Conservation (phyloP, 306 rosid species). For the Styphnolobium japonicum region DNA sequence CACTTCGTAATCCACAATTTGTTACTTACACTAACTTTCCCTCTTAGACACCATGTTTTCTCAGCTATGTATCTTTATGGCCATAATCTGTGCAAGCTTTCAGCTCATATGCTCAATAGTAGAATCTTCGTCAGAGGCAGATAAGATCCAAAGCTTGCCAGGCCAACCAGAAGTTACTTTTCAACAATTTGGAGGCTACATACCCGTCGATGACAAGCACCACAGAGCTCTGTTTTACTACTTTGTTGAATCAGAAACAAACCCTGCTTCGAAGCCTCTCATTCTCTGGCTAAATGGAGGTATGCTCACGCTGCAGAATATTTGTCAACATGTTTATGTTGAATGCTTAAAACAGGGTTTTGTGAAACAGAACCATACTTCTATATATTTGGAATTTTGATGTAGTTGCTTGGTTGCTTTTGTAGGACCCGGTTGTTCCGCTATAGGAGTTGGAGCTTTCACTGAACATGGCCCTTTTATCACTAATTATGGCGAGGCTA, state of each 20-base stretch:
- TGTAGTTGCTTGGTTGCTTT: not conserved
- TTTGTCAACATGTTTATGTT: too few relatives aligned
- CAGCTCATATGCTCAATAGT: not conserved
- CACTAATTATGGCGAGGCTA: not conserved
- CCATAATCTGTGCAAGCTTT: slow-evolving; percentile 4
- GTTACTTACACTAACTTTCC: not conserved
- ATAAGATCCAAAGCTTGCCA: slow-evolving; percentile 29
- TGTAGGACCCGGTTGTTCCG: slow-evolving; percentile 36
- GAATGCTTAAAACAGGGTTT: too few relatives aligned
- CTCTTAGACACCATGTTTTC: not conserved
- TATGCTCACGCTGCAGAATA: not conserved
- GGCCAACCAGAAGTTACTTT: slow-evolving; percentile 46
- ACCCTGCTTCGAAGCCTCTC: slow-evolving; percentile 45
- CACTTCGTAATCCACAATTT: not conserved
- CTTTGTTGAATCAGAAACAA: slow-evolving; percentile 45
- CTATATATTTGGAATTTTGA: not conserved
- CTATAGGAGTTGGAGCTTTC: slow-evolving; percentile 32
- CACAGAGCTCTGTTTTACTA: slow-evolving; percentile 44
- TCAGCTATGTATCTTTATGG: slow-evolving; percentile 10
- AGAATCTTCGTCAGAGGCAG: slow-evolving; percentile 4
- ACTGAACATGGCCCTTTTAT: slow-evolving; percentile 34
- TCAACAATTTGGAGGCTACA: slow-evolving; percentile 43
- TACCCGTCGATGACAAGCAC: slow-evolving; percentile 27
- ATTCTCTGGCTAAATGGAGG: slow-evolving; percentile 56
- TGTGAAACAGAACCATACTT: not conserved